Base-by-base conservation (phyloP, 495 filamentous ascomycete species). In the Penicillium goetzii region DNA sequence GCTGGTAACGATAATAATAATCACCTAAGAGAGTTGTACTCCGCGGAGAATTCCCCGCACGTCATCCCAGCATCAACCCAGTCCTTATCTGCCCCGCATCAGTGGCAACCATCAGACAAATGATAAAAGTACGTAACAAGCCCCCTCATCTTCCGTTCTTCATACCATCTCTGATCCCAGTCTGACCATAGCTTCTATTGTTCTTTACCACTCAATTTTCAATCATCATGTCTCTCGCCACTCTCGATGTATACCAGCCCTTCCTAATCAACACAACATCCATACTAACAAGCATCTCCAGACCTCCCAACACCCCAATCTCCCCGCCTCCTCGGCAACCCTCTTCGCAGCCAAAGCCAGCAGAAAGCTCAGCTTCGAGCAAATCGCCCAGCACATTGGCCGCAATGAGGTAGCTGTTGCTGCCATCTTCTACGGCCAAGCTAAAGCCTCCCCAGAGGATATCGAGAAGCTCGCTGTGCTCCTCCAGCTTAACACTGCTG, bases 371-470 rank as follows among this genome's bases (percentile, higher is more conserved):
- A 90, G 84, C 74, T 99, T 99, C 67, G 91, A 92, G 69, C 73
- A 84, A 23, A 95, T 99, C 71, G 92, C 85, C 25, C 72, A 86
- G 64, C 75, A 88, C 26, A 84, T 98, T 47, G 90, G 88, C 14
- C 92, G 95, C 54, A 87, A 89, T 66, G 95, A 99, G 75, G 93
- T 99, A 6, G 91, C 93, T 26, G 84, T 91, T 2, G 95, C 95
- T 2, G 95, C 94, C 0, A 80, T 99, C 60, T 98, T 99, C 84
- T 97, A 97, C 78, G 93, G 95, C 40, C 93, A 97, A 71, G 88
- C 92, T 6, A 86, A 85, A 60, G 91, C 95, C 1, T 90, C 89
- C 0, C 72, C 85, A 0, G 90, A 91, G 63, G 95, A 98, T 68
- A 86, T 94, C 60, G 74, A 80, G 38, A 90, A 87, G 65, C 86